Percentiles rank a stretch among this genome's conserved stretches.
These are phyloP conservation scores for Clavispora fructus DNA, from an alignment of 805 yeast genomes.

Conservation along the genomic window DNA sequence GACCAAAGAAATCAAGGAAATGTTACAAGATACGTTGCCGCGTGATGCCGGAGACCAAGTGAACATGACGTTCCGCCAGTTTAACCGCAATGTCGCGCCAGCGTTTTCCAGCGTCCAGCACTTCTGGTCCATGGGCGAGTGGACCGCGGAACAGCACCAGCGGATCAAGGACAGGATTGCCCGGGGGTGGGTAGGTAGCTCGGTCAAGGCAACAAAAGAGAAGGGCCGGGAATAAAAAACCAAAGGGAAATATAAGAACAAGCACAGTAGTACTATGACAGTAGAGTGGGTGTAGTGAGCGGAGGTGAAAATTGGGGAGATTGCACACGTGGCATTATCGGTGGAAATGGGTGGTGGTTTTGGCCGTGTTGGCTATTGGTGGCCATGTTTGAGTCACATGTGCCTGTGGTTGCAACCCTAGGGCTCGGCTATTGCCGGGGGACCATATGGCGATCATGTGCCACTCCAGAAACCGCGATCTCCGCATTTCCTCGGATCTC, in stretches of 20 bases:
- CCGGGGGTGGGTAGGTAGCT: constrained; percentile 46
- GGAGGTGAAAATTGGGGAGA: no score
- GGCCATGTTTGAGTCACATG: no score
- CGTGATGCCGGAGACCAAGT: constrained; percentile 17
- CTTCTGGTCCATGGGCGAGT: constrained; percentile 65
- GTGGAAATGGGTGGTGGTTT: no score
- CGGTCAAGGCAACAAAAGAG: neutral
- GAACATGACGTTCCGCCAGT: constrained; percentile 19
- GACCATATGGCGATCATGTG: neutral
- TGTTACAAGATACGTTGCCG: constrained; percentile 16
- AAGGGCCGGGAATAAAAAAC: no score
- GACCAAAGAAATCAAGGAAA: constrained; percentile 4
- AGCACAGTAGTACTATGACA: no score
- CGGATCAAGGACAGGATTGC: constrained; percentile 51
- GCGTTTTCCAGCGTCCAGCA: constrained; percentile 31
- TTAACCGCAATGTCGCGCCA: constrained; percentile 21
- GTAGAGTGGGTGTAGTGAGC: no score
- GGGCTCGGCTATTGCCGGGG: no score
- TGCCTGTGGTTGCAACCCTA: no score
- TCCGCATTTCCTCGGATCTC: neutral
- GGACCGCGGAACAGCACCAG: constrained; percentile 45
- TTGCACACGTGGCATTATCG: no score
- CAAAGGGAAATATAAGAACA: no score
- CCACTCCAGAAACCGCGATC: neutral
- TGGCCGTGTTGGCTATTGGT: no score